Evolutionary conservation across 1,284 basidiomycete species (phyloP), one percentile per base, ranked within the genome.

Genomic region (Boletus holoroseus): DNA sequence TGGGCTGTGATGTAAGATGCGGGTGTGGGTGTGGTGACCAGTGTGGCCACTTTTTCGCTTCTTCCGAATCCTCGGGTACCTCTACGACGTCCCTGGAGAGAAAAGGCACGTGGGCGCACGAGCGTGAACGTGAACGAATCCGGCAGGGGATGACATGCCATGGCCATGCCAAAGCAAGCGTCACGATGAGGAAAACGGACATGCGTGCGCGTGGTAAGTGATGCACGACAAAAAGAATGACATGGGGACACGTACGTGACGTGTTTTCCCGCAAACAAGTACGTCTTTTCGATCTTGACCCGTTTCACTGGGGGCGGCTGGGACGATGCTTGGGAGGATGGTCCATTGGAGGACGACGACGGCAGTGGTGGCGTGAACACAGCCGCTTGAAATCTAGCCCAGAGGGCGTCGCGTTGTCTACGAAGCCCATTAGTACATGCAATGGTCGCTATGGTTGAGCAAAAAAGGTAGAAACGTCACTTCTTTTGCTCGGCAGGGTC

Each of bases 191-290:
- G 34, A 35, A 38, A 38, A 38, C 22, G 35, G 1, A 5, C 32
- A 31, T n/a, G 13, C 13, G 31, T 54, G 26, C 56, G 49, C 16
- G 5, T 26, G 7, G 46, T 28, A 34, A 1, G 26, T 12, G 26
- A 20, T 16, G 9, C n/a, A 27, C 6, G 9, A 43, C 9, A 7
- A 18, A 22, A 27, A 22, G 4, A 9, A 40, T 24, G 41, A 6
- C 3, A 4, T 7, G 7, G 1, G 7, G 6, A 22, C 8, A 75
- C 85, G 63, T 66, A 88, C 88, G 73, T 70, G 42, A 85, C 73
- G 31, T 82, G 77, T 57, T 89, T 82, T 18, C 88, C 88, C 1
- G 87, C 88, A 60, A 85, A 91, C 30, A 78, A 67, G 64, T 82
- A 85, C 43, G 73, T 75, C 61, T 81, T 86, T 61, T 82, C 76